Percentiles rank a stretch among this genome's conserved stretches.
Evolutionary conservation across 495 filamentous ascomycete genomes (phyloP).

Genomic region (Trichoderma gamsii): DNA sequence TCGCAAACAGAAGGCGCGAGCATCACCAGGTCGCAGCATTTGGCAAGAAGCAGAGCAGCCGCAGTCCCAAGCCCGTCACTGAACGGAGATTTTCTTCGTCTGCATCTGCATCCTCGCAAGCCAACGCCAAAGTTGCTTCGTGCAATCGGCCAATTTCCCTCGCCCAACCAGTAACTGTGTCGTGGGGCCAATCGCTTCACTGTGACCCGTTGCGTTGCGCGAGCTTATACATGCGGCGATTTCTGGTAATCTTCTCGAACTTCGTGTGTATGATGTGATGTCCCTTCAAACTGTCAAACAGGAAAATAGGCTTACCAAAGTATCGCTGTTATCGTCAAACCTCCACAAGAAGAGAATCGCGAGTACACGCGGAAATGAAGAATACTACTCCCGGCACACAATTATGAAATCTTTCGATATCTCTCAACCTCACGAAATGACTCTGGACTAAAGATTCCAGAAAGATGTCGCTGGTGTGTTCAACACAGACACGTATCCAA

Average conservation of each 20-base stretch:
- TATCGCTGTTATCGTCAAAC: conserved; percentile 3
- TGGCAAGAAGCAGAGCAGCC: neutral
- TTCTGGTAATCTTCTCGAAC: neutral
- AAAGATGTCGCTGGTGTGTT: neutral
- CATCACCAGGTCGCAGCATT: neutral
- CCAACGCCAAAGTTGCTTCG: neutral
- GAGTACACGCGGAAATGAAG: neutral
- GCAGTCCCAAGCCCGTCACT: neutral
- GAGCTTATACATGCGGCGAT: neutral
- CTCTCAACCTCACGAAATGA: neutral
- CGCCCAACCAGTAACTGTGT: neutral
- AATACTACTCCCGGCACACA: neutral
- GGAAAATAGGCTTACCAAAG: conserved; percentile 3
- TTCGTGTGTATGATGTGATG: neutral
- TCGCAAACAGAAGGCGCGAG: neutral
- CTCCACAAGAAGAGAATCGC: neutral
- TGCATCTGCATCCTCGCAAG: neutral
- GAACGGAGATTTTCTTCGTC: neutral
- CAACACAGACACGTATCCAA: neutral
- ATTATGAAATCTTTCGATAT: neutral
- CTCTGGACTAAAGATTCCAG: neutral
- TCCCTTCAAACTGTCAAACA: neutral
- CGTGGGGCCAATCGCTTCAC: conserved; percentile 1
- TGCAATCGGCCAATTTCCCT: neutral
- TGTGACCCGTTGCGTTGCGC: conserved; percentile 3